Conservation (phyloP, 768 basidiomycete genomes). For the Myochromella boudieri region DNA sequence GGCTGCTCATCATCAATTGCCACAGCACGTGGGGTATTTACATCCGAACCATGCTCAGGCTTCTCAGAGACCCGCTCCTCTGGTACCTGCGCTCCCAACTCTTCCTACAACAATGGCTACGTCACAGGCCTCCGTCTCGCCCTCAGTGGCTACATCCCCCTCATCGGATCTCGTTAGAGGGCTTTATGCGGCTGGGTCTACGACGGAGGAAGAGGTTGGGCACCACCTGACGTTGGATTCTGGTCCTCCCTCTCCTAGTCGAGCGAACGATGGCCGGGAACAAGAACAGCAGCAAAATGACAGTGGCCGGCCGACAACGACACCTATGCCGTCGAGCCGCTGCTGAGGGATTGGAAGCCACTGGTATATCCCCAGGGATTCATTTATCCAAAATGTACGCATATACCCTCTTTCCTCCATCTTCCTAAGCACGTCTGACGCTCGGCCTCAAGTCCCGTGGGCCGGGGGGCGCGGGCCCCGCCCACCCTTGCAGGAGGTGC, state of each 20-base stretch:
- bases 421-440: background rate
- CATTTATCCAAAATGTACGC: conserved; percentile 67
- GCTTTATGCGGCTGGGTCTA: conserved; percentile 59
- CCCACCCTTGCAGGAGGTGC: conserved; percentile 68
- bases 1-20: conserved; percentile 3
- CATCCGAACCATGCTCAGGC: background rate
- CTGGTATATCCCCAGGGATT: conserved; percentile 70
- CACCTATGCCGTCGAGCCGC: conserved; percentile 66
- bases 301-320: conserved; percentile 49
- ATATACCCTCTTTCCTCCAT: conserved; percentile 1
- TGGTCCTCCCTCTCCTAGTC: background rate
- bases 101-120: conserved; percentile 20
- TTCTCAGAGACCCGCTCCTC: background rate
- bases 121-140: background rate
- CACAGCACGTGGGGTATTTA: conserved; percentile 11
- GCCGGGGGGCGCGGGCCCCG: conserved; percentile 63
- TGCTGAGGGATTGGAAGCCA: conserved; percentile 58
- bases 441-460: conserved; percentile 77
- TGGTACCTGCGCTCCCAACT: conserved; percentile 19
- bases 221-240: background rate
- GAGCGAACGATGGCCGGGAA: too few relatives aligned
- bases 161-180: conserved; percentile 62
- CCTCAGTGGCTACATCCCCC: conserved; percentile 6
- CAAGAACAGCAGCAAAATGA: too few relatives aligned
- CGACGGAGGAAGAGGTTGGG: conserved; percentile 11